Evolutionary conservation across 2,329 filamentous ascomycete genomes (phyloP).

Genomic region (Aspergillus fumigatiaffinis): DNA sequence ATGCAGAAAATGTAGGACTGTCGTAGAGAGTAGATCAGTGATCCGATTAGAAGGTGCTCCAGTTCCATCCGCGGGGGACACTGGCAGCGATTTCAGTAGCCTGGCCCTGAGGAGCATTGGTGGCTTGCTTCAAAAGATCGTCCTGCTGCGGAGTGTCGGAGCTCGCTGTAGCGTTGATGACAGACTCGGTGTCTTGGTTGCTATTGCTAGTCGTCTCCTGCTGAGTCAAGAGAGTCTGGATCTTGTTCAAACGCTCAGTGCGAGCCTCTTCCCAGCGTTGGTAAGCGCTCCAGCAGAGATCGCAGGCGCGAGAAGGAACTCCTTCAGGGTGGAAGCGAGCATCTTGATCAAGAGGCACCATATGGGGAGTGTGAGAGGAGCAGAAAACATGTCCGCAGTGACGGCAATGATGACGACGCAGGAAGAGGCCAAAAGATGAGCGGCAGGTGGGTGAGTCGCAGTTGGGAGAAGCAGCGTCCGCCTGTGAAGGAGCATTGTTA

Average conservation of each 20-base stretch:
- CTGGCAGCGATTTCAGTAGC: constrained; percentile 49
- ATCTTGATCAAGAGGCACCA: constrained; percentile 60
- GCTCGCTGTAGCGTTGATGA: constrained; percentile 18
- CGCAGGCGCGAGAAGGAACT: constrained; percentile 53
- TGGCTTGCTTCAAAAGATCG: constrained; percentile 19
- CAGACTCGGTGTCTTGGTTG: constrained; percentile 13
- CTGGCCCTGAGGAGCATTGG: constrained; percentile 22
- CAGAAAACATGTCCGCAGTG: constrained; percentile 65
- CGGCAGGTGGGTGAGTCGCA: constrained; percentile 59
- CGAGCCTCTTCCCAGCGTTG: constrained; percentile 52
- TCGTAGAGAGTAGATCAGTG: neutral
- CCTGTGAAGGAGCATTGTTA: constrained; percentile 37
- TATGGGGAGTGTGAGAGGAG: constrained; percentile 53
- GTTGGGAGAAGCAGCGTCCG: constrained; percentile 53
- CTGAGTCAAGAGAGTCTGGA: constrained; percentile 34
- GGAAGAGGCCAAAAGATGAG: constrained; percentile 57
- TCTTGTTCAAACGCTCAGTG: constrained; percentile 50
- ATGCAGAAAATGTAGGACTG: neutral
- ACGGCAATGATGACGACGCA: constrained; percentile 63
- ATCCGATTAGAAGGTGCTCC: constrained; percentile 56
- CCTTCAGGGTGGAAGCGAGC: constrained; percentile 61
- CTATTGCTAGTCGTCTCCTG: constrained; percentile 20
- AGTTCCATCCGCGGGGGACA: constrained; percentile 57
- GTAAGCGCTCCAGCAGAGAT: constrained; percentile 58
- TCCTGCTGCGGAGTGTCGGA: constrained; percentile 18